A percentile compares a stretch with the other conserved stretches of the same genome.
phyloP scores from a whole-genome alignment of 805 yeast genomes.

The Candida saitoana region DNA sequence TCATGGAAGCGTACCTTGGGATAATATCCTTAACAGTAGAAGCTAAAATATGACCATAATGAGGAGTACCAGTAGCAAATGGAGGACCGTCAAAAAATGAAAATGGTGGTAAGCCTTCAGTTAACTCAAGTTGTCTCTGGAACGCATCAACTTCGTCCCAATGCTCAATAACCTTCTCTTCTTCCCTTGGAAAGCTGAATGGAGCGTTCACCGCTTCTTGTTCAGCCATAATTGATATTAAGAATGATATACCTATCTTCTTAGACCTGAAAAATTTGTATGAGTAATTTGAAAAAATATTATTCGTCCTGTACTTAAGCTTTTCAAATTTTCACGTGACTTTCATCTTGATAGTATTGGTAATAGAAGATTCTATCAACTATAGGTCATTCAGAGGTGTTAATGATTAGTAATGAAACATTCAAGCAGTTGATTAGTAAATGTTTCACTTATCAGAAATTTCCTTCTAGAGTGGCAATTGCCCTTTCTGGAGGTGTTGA shows the following conservation, averaged over 20 bases:
- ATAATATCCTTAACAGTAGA: constrained; percentile 97
- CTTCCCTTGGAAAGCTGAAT: constrained; percentile 84
- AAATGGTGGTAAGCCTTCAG: constrained; percentile 81
- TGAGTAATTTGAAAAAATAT: constrained; percentile 2
- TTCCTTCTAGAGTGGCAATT: constrained; percentile 38
- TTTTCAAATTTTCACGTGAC: neutral
- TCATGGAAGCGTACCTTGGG: constrained; percentile 97
- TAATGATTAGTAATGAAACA: constrained; percentile 12
- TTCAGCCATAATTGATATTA: constrained; percentile 14
- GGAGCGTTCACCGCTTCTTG: constrained; percentile 14
- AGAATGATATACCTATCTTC: neutral
- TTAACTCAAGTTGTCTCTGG: constrained; percentile 75
- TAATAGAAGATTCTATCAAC: too few relatives aligned
- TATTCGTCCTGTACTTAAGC: neutral
- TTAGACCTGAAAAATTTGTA: neutral
- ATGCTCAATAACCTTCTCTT: constrained; percentile 69
- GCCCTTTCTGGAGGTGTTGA: constrained; percentile 83
- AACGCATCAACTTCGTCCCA: constrained; percentile 97
- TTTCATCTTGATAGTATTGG: too few relatives aligned
- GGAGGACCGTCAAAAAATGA: constrained; percentile 99
- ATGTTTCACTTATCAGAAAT: constrained; percentile 7
- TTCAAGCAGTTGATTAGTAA: constrained; percentile 13
- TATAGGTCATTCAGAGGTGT: neutral
- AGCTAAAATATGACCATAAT: constrained; percentile 95
- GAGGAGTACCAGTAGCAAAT: constrained; percentile 99